Evolutionary conservation across 2,329 filamentous ascomycete species (phyloP).

Genomic region (Alternaria hordeiaustralica): DNA sequence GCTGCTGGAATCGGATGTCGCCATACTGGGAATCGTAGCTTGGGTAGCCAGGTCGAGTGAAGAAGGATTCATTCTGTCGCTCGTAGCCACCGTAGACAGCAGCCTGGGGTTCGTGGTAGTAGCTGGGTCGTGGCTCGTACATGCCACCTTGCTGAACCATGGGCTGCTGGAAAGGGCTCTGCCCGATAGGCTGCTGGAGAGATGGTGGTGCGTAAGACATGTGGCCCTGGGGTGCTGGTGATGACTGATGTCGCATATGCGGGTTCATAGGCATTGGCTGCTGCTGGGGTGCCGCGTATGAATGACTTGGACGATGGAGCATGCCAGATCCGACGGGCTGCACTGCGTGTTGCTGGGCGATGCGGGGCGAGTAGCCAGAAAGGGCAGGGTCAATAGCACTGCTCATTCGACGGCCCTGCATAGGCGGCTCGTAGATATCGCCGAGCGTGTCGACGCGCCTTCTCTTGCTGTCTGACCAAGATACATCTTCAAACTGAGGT

Average conservation of each 20-base stretch:
- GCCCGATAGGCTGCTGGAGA: constrained; percentile 10
- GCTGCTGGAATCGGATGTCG: constrained; percentile 40
- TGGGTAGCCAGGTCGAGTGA: constrained; percentile 19
- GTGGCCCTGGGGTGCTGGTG: constrained; percentile 27
- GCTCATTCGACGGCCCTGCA: constrained; percentile 27
- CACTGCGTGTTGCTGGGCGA: constrained; percentile 6
- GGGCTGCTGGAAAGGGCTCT: constrained; percentile 21
- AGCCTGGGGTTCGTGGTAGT: constrained; percentile 35
- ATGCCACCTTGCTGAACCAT: constrained; percentile 10
- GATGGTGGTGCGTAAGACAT: constrained; percentile 19
- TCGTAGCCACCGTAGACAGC: constrained; percentile 26
- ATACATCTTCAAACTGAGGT: constrained; percentile 39
- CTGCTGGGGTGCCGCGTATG: constrained; percentile 27
- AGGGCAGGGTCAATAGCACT: constrained; percentile 33
- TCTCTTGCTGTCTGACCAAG: constrained; percentile 36
- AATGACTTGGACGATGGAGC: constrained; percentile 39
- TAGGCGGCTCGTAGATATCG: constrained; percentile 29
- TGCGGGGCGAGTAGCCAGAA: constrained; percentile 19
- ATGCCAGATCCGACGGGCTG: constrained; percentile 13
- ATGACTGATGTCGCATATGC: constrained; percentile 38
- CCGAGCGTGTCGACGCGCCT: constrained; percentile 37
- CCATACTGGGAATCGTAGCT: constrained; percentile 29
- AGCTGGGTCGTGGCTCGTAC: constrained; percentile 33
- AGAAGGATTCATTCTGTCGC: constrained; percentile 28
- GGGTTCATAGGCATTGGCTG: constrained; percentile 2